Base-by-base conservation (phyloP, 495 filamentous ascomycete species). In the Usnea hakonensis region DNA sequence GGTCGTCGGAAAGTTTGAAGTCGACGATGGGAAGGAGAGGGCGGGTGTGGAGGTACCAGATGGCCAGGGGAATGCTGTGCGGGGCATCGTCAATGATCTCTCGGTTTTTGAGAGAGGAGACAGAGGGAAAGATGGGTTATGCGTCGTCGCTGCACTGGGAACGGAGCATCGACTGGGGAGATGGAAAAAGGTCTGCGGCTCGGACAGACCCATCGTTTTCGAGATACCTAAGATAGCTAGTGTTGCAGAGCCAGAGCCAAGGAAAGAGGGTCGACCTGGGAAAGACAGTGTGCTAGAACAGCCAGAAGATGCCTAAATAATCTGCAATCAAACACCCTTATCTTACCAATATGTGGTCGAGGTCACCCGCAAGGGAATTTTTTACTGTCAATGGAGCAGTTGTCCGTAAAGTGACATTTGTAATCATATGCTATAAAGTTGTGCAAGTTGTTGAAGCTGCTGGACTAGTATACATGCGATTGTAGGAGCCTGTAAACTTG, bases 51-150 rank as follows among this genome's bases (percentile, higher is more conserved):
- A 68, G 50, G 65, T 71, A 8, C 48, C 61, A 4, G 55, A 19
- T 40, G 58, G 33, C 10, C 59, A 60, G 21, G 44, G 76, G 46
- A 75, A 72, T 5, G 65, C 76, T 23, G 74, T 91, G 55, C 84
- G 83, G 67, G 94, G 94, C 13, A 78, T 96, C 19, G 76, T 97
- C 57, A 97, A 96, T 70, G 90, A 86, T 58, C 86, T 98, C 60
- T 81, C 88, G 6, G 81, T 95, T 19, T 88, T 94, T 66, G 93
- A 97, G 69, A 79, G 80, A 55, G 90, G 82, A 11, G 87, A 87
- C 54, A 77, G 80, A 64, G 86, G 80, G 53, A 81, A 83, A 61
- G 87, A 90, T 37, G 90, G 88, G 17, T 67, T 96, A 0, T 91
- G 87, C 63, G 80, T 98, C 44, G 88, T 92, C 40, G 88, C 83